phyloP scores from a whole-genome alignment of 225 moss, liverwort and hornwort genomes.

The Ulota crispa region DNA sequence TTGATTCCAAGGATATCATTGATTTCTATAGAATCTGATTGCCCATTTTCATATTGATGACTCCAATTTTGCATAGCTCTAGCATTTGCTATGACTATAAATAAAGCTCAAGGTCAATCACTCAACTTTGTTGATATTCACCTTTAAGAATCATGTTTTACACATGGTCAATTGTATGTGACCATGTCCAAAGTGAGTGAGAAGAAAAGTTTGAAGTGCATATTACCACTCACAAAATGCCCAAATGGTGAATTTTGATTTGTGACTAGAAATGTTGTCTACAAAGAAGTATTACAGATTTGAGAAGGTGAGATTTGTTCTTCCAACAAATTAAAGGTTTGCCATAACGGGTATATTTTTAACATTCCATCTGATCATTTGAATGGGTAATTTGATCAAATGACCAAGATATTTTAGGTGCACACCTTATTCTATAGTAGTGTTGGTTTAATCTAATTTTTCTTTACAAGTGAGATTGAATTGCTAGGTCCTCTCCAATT shows the following conservation, averaged over 20 bases:
- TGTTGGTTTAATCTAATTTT: too few species aligned
- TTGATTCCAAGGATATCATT: conserved; percentile 8
- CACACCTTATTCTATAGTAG: too few species aligned
- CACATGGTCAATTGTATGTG: background rate
- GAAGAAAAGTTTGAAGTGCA: background rate
- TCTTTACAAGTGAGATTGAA: too few species aligned
- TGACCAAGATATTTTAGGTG: too few species aligned
- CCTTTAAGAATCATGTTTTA: background rate
- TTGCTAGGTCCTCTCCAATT: too few species aligned
- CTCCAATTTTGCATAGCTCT: background rate
- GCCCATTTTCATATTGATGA: background rate
- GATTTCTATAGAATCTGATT: background rate
- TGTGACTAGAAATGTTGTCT: background rate
- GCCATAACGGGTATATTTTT: background rate
- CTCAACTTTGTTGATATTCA: background rate
- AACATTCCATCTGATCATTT: background rate
- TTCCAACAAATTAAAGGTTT: background rate
- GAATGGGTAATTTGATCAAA: too few species aligned
- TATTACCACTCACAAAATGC: background rate
- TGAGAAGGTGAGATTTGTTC: background rate
- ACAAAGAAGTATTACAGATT: background rate
- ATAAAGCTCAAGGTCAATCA: background rate
- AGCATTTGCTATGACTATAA: conserved; percentile 17
- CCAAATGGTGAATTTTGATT: background rate
- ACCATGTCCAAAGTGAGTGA: background rate